A percentile compares a stretch with the other conserved stretches of the same genome.
Conservation (phyloP, 139 green algal genomes). For the Tetraselmis striata region DNA sequence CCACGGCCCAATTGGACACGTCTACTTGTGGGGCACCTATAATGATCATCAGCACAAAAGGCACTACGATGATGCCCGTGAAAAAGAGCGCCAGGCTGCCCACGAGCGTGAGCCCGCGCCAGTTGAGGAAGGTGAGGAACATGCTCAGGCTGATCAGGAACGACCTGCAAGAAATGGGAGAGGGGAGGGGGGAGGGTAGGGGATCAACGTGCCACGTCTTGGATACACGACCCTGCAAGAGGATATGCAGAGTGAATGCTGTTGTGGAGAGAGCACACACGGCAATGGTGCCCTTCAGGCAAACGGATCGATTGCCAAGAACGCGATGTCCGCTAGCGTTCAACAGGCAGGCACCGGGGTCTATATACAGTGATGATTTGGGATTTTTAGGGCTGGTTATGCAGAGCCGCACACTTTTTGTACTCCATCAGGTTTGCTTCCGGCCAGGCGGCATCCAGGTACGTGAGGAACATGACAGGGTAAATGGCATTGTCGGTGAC, state of each 20-base stretch:
- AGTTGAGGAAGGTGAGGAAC: slow-evolving; percentile 76
- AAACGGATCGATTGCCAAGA: too few species aligned
- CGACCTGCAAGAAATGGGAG: neutral
- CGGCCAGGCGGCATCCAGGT: slow-evolving; percentile 66
- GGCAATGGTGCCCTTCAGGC: too few species aligned
- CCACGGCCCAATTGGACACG: slow-evolving; percentile 63
- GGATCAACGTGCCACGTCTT: too few species aligned
- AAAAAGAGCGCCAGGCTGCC: slow-evolving; percentile 66
- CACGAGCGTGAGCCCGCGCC: slow-evolving; percentile 82
- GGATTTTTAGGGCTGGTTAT: too few species aligned
- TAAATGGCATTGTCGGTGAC: slow-evolving; percentile 95
- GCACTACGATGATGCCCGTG: slow-evolving; percentile 69
- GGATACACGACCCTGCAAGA: too few species aligned
- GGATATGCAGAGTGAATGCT: too few species aligned
- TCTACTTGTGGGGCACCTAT: slow-evolving; percentile 54
- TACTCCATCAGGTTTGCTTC: neutral
- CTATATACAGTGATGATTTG: too few species aligned
- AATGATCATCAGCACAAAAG: slow-evolving; percentile 73
- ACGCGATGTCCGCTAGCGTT: too few species aligned
- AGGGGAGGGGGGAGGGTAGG: neutral
- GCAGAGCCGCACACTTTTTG: neutral
- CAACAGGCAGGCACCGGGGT: too few species aligned
- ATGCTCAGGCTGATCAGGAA: slow-evolving; percentile 9
- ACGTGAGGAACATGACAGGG: slow-evolving; percentile 89
- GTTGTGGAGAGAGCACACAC: too few species aligned